phyloP scores from a whole-genome alignment of 2,329 filamentous ascomycete species.

The Coniochaeta ligniaria region DNA sequence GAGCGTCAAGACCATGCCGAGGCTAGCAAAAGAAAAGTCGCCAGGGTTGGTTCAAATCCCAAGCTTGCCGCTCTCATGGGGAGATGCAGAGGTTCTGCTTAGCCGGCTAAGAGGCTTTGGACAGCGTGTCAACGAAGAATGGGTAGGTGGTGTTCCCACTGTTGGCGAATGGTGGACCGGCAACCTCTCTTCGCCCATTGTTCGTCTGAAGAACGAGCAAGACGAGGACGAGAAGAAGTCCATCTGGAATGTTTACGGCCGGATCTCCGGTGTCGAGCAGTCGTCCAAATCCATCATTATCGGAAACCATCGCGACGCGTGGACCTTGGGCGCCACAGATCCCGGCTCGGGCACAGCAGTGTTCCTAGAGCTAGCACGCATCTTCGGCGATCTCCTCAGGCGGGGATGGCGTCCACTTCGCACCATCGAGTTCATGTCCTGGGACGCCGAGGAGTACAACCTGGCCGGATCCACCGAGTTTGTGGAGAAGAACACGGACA shows the following conservation, averaged over 20 bases:
- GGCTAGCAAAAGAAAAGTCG: conserved; percentile 63
- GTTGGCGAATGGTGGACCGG: conserved; percentile 82
- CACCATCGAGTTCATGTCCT: conserved; percentile 95
- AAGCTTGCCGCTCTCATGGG: conserved; percentile 83
- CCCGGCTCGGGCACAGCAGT: conserved; percentile 85
- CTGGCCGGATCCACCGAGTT: conserved; percentile 90
- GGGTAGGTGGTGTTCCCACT: conserved; percentile 71
- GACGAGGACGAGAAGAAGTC: conserved; percentile 75
- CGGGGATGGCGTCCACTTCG: conserved; percentile 85
- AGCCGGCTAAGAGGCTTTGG: conserved; percentile 71
- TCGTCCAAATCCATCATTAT: conserved; percentile 77
- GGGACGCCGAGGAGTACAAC: conserved; percentile 93
- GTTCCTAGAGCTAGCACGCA: conserved; percentile 79
- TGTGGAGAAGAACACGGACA: conserved; percentile 76
- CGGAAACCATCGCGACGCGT: conserved; percentile 89
- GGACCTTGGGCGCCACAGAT: conserved; percentile 81
- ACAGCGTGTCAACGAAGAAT: conserved; percentile 57
- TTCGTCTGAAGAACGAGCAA: conserved; percentile 79
- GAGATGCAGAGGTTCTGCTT: conserved; percentile 75
- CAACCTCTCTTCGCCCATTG: conserved; percentile 62
- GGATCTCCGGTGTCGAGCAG: conserved; percentile 79
- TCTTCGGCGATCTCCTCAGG: conserved; percentile 70
- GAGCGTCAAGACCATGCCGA: conserved; percentile 55
- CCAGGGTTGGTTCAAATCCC: conserved; percentile 74
- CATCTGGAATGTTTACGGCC: conserved; percentile 88